Evolutionary conservation across 2,329 filamentous ascomycete genomes (phyloP), one percentile per base, ranked within the genome.

Genomic region (Diplocarpon rosae): DNA sequence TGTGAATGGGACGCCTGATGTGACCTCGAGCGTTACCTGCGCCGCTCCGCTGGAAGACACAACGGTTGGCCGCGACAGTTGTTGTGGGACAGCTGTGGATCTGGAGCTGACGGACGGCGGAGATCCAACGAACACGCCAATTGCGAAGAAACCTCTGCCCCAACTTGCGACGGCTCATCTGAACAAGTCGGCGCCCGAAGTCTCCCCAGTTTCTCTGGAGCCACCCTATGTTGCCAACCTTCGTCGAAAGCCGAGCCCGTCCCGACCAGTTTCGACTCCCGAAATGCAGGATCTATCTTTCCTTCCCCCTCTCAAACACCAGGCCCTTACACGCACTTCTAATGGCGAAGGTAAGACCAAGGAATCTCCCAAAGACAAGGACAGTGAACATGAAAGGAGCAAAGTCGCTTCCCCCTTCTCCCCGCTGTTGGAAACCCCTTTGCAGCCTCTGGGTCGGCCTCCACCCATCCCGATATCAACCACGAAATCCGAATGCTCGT

Each of bases 221-320:
- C 14, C 17, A 27, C 31, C 20, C n/a, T n/a, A 31, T 14, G 27
- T 14, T 16, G 15, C 15, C 15, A 30, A 41, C 20, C 20, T 48
- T 2, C 28, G 41, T 14, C 50, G 46, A n/a, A n/a, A n/a, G n/a
- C n/a, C 15, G 38, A 42, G 15, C 45, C 43, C 8, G 43, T 39
- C 31, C 30, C 50, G 20, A 42, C 51, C 15, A 49, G 51, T 16
- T 53, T 50, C 27, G 42, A 56, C 52, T 2, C 50, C 54, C 32
- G 42, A 55, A n/a, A 33, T 56, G 17, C 46, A 54, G 39, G 51
- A 57, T 39, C 45, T 62, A 12, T 63, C 53, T 42, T 66, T 63
- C 46, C 55, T 63, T 15, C 64, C 66, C 1, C 54, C 62, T n/a
- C 56, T 63, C 4, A 66, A 63, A 33, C 64, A 68, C 32, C 66